These are phyloP conservation scores for Colletotrichum spinosum DNA, from an alignment of 2,329 filamentous ascomycete species.

Conservation along the genomic window DNA sequence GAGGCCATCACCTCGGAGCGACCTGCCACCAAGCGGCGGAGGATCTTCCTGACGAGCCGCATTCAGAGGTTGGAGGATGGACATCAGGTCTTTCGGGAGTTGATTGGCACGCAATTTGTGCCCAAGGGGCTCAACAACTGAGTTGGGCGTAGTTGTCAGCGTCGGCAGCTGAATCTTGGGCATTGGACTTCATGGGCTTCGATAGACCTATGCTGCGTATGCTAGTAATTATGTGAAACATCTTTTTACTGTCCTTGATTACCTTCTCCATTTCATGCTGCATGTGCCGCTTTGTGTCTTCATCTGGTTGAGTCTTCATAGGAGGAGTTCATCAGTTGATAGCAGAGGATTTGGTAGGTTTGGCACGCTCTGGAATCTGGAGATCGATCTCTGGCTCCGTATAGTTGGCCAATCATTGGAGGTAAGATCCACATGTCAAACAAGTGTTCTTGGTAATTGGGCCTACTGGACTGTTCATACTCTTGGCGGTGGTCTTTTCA, in stretches of 20 bases:
- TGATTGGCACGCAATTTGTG: slow-evolving; percentile 1
- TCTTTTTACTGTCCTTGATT: fast-evolving
- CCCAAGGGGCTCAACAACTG: not conserved
- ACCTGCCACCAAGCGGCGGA: not conserved
- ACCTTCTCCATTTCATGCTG: too few species aligned
- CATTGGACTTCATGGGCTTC: not conserved
- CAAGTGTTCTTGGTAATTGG: too few species aligned
- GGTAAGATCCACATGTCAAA: too few species aligned
- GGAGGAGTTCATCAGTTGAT: too few species aligned
- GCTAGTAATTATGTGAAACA: not conserved
- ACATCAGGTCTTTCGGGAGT: not conserved
- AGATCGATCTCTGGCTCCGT: too few species aligned
- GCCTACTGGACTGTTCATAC: too few species aligned
- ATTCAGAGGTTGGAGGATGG: not conserved
- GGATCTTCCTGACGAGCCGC: not conserved
- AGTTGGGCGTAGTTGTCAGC: not conserved
- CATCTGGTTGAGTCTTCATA: too few species aligned
- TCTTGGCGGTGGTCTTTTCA: too few species aligned
- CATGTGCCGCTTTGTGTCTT: too few species aligned
- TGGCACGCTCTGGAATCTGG: too few species aligned
- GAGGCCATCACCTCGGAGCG: slow-evolving; percentile 1
- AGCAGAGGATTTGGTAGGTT: too few species aligned
- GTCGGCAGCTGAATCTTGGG: not conserved
- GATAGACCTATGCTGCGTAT: not conserved
- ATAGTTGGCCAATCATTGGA: too few species aligned